These are phyloP conservation scores for Apiotrichum veenhuisii DNA, from an alignment of 1,284 basidiomycete species.

Conservation along the genomic window DNA sequence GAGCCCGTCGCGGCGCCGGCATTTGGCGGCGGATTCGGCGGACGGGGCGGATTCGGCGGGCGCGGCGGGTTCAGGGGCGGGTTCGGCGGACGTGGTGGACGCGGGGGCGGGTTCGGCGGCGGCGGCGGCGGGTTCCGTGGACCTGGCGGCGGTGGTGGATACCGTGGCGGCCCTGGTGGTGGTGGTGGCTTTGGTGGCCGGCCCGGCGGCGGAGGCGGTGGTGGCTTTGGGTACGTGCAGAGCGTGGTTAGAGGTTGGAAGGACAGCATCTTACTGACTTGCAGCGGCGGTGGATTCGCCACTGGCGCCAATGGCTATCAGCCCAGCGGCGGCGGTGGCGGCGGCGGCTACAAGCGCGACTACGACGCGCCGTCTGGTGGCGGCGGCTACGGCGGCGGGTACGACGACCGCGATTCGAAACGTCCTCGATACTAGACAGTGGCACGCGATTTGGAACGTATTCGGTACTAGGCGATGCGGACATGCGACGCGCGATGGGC, in stretches of 20 bases:
- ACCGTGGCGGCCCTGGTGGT: conserved; percentile 20
- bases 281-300: conserved; percentile 8
- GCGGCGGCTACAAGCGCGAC: conserved; percentile 39
- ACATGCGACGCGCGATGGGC: background rate
- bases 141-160: conserved; percentile 24
- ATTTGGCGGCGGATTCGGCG: conserved; percentile 22
- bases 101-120: conserved; percentile 33
- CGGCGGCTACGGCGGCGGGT: conserved; percentile 60
- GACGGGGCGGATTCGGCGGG: conserved; percentile 24
- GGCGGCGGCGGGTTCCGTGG: conserved; percentile 23
- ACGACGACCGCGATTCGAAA: conserved; percentile 73
- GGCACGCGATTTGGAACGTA: too few relatives aligned
- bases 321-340: conserved; percentile 6
- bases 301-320: conserved; percentile 18
- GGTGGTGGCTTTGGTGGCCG: conserved; percentile 24
- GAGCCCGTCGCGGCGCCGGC: conserved; percentile 18
- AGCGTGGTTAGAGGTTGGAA: background rate
- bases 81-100: conserved; percentile 19
- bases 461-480: background rate
- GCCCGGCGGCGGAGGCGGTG: conserved; percentile 17
- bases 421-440: conserved; percentile 68
- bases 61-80: conserved; percentile 52
- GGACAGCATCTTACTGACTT: background rate
- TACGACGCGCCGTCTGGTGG: conserved; percentile 44
- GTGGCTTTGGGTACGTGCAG: conserved; percentile 24